Base-by-base conservation (phyloP, 139 green algal species). In the Haematococcus sp. region DNA sequence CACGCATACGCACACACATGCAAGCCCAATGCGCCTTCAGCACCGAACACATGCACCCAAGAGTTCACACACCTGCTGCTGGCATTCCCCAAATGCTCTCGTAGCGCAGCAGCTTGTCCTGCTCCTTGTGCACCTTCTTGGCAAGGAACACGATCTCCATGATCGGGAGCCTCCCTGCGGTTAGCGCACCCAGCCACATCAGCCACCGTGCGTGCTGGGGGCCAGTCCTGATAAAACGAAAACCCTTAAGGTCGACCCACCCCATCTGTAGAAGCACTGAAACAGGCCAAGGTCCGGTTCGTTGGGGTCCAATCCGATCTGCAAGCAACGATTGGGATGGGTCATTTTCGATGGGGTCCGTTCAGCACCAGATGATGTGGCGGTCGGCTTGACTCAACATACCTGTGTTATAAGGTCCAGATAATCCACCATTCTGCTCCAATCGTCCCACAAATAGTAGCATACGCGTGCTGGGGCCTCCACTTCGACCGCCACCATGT, bases 361-460 rank as follows among this genome's bases (percentile, higher is more conserved):
- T 46, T 67, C 60, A 20, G 40, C 33, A 46, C 30, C 20, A 30
- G 30, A 46, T 49, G 40, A 49, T 11, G 11, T 49, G 40, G 33
- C 34, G 5, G 34, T 32, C 20, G 33, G 61, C 43, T 4, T n/a
- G n/a, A n/a, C n/a, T n/a, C n/a, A 22, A 51, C 74, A 15, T 43
- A 88, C 86, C 80, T 89, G 79, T 1, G 74, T 75, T 27, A 91
- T 74, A 2, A 91, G 65, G 68, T 91, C 86, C n/a, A 91, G 28
- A 56, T 88, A 91, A 25, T 91, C 83, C 19, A 89, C 67, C 2
- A 89, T 69, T n/a, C 76, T 68, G 25, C 65, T 59, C 86, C 86
- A 91, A 43, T 91, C 75, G 35, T 80, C 76, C 86, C 86, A 91
- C 19, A 91, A 43, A 1, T 65, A 32, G 51, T 78, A 91, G 73